Evolutionary conservation across 345 rosid genomes (phyloP).

Genomic region (Populus deltoides): DNA sequence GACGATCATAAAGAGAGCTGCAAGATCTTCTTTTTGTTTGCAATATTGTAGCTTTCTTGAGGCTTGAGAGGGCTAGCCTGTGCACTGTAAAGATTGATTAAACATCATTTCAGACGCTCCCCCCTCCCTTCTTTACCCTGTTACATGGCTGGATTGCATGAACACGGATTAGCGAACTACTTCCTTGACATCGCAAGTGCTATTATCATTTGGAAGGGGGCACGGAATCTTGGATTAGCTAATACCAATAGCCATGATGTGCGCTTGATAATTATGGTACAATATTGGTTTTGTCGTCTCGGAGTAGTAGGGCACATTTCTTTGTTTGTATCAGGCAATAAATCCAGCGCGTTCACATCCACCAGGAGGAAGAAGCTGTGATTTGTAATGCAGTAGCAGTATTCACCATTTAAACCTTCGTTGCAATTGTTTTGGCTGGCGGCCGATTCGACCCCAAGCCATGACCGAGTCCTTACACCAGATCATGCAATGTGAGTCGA

Average conservation of each 20-base stretch:
- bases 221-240: background rate
- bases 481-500: accelerated
- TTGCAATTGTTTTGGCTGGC: background rate
- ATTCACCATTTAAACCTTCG: background rate
- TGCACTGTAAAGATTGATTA: background rate
- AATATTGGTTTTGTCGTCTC: background rate
- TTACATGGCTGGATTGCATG: background rate
- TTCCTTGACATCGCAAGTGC: background rate
- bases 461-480: no score
- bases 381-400: background rate
- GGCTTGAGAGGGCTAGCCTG: background rate
- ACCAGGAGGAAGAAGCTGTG: background rate
- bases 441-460: no score
- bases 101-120: background rate
- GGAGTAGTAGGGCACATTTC: background rate
- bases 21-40: background rate
- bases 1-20: background rate
- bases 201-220: background rate
- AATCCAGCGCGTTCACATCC: background rate
- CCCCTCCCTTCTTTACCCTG: background rate
- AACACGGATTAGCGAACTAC: background rate
- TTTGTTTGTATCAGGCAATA: background rate
- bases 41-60: background rate
- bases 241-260: no score
- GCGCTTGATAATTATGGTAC: background rate